These are phyloP conservation scores for Dalbergia cochinchinensis DNA, from an alignment of 306 rosid species.

Conservation along the genomic window DNA sequence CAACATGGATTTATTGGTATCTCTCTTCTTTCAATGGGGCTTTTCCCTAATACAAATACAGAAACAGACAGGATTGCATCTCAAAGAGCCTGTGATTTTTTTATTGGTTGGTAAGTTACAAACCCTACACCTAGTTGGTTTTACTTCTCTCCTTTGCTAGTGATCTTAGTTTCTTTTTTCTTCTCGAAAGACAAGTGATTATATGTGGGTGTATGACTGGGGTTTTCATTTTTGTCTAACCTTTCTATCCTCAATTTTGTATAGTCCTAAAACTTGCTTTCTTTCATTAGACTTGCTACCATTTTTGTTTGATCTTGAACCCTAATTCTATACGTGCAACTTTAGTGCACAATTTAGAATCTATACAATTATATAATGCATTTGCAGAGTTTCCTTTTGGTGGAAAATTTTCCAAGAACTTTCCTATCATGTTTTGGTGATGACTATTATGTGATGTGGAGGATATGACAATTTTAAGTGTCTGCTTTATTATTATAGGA, in stretches of 20 bases:
- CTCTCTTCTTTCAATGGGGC: conserved; percentile 49
- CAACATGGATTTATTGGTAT: conserved; percentile 75
- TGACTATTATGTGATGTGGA: not conserved
- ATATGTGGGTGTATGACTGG: not conserved
- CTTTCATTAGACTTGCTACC: no score
- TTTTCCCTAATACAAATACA: conserved; percentile 54
- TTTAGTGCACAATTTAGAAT: no score
- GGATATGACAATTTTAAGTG: not conserved
- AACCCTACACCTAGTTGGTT: not conserved
- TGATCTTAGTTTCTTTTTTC: not conserved
- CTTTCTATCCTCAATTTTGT: not conserved
- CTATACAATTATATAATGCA: no score
- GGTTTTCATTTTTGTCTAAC: not conserved
- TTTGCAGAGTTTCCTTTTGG: no score
- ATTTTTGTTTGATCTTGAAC: no score
- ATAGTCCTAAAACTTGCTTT: no score
- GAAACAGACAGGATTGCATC: conserved; percentile 59
- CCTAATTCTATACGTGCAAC: no score
- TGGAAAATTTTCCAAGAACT: not conserved
- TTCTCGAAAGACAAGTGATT: not conserved
- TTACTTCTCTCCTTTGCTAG: not conserved
- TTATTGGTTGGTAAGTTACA: conserved; percentile 61
- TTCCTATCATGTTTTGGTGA: not conserved
- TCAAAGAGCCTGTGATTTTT: conserved; percentile 60
- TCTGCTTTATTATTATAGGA: conserved; percentile 46